Evolutionary conservation across 192 early-diverging fungal species (phyloP).

Genomic region (Linnemannia exigua): DNA sequence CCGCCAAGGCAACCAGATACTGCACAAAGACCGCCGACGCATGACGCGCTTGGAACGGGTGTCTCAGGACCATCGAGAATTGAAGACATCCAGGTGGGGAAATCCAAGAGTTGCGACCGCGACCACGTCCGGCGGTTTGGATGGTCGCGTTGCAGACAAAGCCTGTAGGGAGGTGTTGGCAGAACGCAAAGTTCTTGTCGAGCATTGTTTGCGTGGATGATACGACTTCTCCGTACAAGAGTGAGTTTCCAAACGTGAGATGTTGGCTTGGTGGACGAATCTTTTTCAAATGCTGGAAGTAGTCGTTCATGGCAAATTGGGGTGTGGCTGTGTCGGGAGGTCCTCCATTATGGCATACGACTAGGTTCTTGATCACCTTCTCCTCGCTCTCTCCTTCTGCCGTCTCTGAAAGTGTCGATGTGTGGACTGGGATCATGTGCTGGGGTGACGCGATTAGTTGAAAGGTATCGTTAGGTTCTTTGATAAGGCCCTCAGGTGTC

Average conservation of each 20-base stretch:
- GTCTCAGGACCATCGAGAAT: constrained; percentile 87
- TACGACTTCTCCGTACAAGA: constrained; percentile 85
- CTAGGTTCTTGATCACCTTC: constrained; percentile 58
- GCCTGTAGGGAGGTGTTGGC: constrained; percentile 78
- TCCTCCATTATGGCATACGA: constrained; percentile 58
- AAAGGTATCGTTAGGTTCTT: constrained; percentile 59
- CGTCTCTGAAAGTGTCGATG: constrained; percentile 35
- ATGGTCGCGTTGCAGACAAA: constrained; percentile 84
- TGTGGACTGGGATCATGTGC: constrained; percentile 27
- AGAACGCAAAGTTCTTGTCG: constrained; percentile 87
- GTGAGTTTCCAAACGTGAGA: constrained; percentile 73
- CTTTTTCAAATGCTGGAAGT: constrained; percentile 63
- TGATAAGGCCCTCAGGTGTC: constrained; percentile 35
- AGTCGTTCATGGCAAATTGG: constrained; percentile 69
- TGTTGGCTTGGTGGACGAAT: constrained; percentile 21
- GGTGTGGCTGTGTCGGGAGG: constrained; percentile 67
- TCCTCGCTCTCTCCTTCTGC: constrained; percentile 50
- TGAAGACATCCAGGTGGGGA: constrained; percentile 92
- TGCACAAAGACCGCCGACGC: constrained; percentile 91
- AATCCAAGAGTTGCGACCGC: constrained; percentile 96
- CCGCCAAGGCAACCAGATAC: constrained; percentile 91
- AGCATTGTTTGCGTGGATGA: constrained; percentile 94
- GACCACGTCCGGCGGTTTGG: constrained; percentile 90
- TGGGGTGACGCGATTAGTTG: constrained; percentile 38
- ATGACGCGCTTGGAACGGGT: constrained; percentile 66